These are phyloP conservation scores for Acanthamoeba triangularis DNA, from an alignment of 208 protist species.

Conservation along the genomic window DNA sequence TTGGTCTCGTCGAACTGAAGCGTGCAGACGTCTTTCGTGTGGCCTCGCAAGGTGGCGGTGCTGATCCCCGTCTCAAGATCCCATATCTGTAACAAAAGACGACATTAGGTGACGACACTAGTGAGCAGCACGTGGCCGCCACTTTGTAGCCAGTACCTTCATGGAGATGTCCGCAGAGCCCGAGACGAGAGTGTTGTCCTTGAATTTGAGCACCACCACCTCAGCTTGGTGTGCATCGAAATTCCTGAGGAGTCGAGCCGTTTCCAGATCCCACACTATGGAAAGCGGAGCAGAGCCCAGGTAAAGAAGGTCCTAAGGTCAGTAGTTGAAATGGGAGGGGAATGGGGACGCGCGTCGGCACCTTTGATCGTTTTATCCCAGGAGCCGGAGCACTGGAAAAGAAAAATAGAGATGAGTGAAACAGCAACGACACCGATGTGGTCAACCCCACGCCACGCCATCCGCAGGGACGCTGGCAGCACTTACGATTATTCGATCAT, in stretches of 20 bases:
- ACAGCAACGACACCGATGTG: neutral
- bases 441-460: neutral
- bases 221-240: conserved; percentile 22
- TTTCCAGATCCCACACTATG: conserved; percentile 36
- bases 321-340: neutral
- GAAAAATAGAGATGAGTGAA: too few relatives aligned
- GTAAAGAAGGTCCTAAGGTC: neutral
- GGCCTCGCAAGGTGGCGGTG: neutral
- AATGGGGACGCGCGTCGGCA: neutral
- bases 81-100: neutral
- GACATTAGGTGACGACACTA: neutral
- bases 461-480: neutral
- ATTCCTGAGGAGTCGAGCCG: neutral
- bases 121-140: neutral
- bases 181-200: conserved; percentile 16
- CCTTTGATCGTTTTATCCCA: conserved; percentile 71
- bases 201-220: conserved; percentile 59
- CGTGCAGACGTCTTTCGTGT: conserved; percentile 67
- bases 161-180: conserved; percentile 25
- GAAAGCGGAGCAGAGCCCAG: neutral
- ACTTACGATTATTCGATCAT: conserved; percentile 17
- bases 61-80: neutral
- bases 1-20: conserved; percentile 63
- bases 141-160: neutral
- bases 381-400: conserved; percentile 59